Base-by-base conservation (phyloP, 2,329 filamentous ascomycete genomes). In the Fusarium globosum region DNA sequence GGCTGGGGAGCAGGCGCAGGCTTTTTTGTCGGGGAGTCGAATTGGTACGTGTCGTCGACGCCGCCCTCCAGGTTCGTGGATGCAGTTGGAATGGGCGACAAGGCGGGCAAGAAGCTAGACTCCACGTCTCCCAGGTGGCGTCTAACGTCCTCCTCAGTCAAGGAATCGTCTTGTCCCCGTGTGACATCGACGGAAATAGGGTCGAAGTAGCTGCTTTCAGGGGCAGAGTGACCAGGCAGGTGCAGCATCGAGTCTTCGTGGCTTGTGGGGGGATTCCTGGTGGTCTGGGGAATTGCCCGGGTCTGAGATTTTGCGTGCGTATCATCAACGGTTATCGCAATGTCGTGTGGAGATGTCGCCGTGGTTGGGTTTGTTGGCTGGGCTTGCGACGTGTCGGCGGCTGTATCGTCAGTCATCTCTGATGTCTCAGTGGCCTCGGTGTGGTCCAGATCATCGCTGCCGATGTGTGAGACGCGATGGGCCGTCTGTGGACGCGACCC, bases 41-140 rank as follows among this genome's bases (percentile, higher is more conserved):
- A 91, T 53, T 90, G 80, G 76, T 86, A 91, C 30, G 88, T 90
- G 78, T 91, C 89, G 81, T 91, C 89, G 62, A 85, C 79, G 30
- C 77, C 76, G 66, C 73, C 76, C 26, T 72, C 68, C 42, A 48
- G 72, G 71, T 82, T 83, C 39, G 83, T 81, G 15, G 84, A 81
- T 57, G 85, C 82, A 36, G 83, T 83, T 41, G 84, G 85, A 52
- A 91, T 85, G 18, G 90, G 89, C 13, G 90, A 91, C 11, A 88
- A 79, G 11, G 86, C 85, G 4, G 88, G 87, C 61, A 90, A 79
- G 76, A 92, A 92, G 81, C 90, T 92, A 39, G 90, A 92, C 77
- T 92, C 90, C 70, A 91, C 86, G 76, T 92, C 90, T 74, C 88
- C 85, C 26, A 92, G 80, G 77, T 91, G 89, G 62, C 86, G 85